These are phyloP conservation scores for Phytophthora cactorum DNA, from an alignment of 352 stramenopile species.

Conservation along the genomic window DNA sequence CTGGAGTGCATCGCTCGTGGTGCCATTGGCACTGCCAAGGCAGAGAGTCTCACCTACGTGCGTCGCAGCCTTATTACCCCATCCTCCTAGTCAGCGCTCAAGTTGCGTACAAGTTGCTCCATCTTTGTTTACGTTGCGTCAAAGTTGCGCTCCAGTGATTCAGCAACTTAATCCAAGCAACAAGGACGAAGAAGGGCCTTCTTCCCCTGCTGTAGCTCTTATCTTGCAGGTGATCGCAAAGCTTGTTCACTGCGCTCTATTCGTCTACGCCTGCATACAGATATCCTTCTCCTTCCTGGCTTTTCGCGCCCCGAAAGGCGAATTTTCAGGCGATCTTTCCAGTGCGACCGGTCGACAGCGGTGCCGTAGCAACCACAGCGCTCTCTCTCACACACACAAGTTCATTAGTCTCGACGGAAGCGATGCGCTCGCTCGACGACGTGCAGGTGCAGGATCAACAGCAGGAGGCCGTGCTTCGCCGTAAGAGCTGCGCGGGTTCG, in stretches of 20 bases:
- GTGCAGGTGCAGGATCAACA: constrained; percentile 14
- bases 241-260: background rate
- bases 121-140: background rate
- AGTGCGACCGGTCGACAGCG: constrained; percentile 23
- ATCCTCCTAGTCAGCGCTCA: constrained; percentile 6
- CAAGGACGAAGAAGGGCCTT: background rate
- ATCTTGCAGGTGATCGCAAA: constrained; percentile 14
- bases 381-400: constrained; percentile 12
- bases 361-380: background rate
- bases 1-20: background rate
- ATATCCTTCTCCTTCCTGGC: constrained; percentile 6
- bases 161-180: background rate
- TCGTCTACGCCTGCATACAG: background rate
- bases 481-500: constrained; percentile 2
- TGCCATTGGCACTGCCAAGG: background rate
- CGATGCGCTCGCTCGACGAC: constrained; percentile 24
- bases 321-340: constrained; percentile 30
- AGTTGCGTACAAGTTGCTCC: background rate
- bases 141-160: background rate
- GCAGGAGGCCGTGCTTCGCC: constrained; percentile 4
- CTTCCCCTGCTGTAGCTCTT: constrained; percentile 11
- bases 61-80: background rate
- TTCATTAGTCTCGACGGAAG: background rate
- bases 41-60: constrained; percentile 18
- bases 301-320: constrained; percentile 11